These are phyloP conservation scores for Besnoitia besnoiti DNA, from an alignment of 169 alveolate genomes.

Conservation along the genomic window DNA sequence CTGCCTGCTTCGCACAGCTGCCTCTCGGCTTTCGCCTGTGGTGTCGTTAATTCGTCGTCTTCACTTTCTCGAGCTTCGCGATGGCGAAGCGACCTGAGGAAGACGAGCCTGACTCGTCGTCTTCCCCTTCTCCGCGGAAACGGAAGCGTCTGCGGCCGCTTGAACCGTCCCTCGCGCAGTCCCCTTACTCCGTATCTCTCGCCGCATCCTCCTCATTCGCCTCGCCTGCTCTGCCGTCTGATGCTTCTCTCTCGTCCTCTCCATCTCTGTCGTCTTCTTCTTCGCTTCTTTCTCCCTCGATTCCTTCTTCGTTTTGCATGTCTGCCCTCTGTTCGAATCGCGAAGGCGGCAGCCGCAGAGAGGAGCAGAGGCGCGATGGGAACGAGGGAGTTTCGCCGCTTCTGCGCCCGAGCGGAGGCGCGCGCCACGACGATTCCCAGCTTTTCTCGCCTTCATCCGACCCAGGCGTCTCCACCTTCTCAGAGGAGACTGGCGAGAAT, in stretches of 20 bases:
- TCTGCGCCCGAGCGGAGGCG: too few relatives aligned
- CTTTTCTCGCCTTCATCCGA: too few relatives aligned
- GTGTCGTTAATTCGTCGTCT: neutral
- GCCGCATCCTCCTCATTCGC: neutral
- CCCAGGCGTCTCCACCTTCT: too few relatives aligned
- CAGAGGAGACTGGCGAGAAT: too few relatives aligned
- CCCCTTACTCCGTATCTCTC: neutral
- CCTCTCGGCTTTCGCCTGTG: neutral
- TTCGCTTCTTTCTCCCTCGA: neutral
- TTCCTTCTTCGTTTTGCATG: neutral
- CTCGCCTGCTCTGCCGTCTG: neutral
- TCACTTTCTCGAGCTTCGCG: neutral
- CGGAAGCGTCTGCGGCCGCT: neutral
- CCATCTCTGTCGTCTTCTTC: neutral
- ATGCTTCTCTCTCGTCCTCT: neutral
- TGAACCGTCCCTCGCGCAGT: neutral
- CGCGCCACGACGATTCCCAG: too few relatives aligned
- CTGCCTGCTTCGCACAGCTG: too few relatives aligned
- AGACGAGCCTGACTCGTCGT: neutral
- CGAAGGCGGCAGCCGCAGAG: too few relatives aligned
- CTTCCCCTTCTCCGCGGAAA: neutral
- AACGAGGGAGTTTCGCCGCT: too few relatives aligned
- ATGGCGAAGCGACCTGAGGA: neutral
- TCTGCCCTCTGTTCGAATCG: neutral
- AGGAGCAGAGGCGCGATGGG: too few relatives aligned